Conservation (phyloP, 768 basidiomycete genomes). For the Rhodotorula paludigena region DNA sequence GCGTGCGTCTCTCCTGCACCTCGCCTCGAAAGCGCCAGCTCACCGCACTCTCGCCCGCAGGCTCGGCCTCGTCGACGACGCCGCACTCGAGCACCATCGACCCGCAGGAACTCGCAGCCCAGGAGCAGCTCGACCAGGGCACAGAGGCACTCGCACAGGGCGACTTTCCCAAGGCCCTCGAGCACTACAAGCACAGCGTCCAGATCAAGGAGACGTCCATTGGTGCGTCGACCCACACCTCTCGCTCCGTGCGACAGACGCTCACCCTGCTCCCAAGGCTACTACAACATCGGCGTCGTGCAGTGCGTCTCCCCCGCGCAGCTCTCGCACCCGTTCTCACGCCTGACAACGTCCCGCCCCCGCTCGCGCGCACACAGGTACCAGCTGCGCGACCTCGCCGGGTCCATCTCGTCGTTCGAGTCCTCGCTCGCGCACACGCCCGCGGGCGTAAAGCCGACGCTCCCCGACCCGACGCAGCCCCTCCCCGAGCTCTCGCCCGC, state of each 20-base stretch:
- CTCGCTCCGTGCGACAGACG: background rate
- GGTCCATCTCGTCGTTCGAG: constrained; percentile 28
- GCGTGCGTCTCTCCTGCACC: background rate
- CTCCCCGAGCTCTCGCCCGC: constrained; percentile 24
- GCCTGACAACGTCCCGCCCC: too few relatives aligned
- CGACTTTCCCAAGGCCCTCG: constrained; percentile 16
- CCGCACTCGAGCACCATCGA: constrained; percentile 28
- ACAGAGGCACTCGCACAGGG: constrained; percentile 24
- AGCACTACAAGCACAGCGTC: constrained; percentile 24
- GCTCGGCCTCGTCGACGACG: constrained; percentile 16
- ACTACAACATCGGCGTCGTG: constrained; percentile 41
- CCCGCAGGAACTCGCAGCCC: constrained; percentile 23
- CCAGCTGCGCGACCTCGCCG: constrained; percentile 24
- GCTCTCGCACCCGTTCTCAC: background rate
- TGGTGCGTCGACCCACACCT: constrained; percentile 8
- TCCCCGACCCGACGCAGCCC: constrained; percentile 21
- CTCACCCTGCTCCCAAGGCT: background rate
- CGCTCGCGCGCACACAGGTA: constrained; percentile 18
- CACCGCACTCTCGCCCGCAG: background rate
- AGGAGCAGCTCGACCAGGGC: constrained; percentile 33
- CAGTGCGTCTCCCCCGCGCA: constrained; percentile 9
- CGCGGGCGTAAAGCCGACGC: constrained; percentile 8
- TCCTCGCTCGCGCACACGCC: constrained; percentile 14
- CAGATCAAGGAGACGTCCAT: constrained; percentile 28
- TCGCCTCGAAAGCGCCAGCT: background rate